These are phyloP conservation scores for Platanus orientalis DNA, from an alignment of 164 flowering plant species.

Conservation along the genomic window DNA sequence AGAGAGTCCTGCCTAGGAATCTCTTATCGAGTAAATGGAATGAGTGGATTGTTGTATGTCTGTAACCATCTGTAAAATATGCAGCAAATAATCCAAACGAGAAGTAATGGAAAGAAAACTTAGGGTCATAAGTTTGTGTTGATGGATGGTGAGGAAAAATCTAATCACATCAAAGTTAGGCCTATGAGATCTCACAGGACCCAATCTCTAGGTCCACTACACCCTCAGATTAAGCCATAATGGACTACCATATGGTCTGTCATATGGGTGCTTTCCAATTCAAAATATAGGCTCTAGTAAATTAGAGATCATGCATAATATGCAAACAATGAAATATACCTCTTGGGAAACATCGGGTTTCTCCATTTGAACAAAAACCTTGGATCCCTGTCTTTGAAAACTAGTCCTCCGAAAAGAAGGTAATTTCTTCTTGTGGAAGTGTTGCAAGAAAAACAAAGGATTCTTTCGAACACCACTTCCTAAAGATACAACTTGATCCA, in stretches of 20 bases:
- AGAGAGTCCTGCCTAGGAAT: no score
- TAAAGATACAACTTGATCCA: slow-evolving; percentile 63
- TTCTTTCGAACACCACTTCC: slow-evolving; percentile 54
- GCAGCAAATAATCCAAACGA: not conserved
- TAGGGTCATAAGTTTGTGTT: not conserved
- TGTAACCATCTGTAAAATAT: not conserved
- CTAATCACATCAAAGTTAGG: not conserved
- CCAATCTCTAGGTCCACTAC: not conserved
- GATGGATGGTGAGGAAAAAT: not conserved
- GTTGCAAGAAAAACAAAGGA: slow-evolving; percentile 60
- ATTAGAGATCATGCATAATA: no score
- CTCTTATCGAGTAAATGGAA: no score
- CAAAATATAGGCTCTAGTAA: no score
- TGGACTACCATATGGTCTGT: no score
- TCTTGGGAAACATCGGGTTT: slow-evolving; percentile 82
- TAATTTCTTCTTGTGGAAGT: slow-evolving; percentile 34
- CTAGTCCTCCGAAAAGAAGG: slow-evolving; percentile 45
- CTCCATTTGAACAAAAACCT: slow-evolving; percentile 66
- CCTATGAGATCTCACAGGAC: not conserved
- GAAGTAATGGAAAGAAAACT: not conserved
- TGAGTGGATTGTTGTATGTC: not conserved
- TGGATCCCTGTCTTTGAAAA: slow-evolving; percentile 54
- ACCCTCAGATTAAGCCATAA: not conserved
- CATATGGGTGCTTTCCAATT: no score
- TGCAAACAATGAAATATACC: no score